Conservation (phyloP, 805 yeast genomes). For the Candida nonsorbophila region DNA sequence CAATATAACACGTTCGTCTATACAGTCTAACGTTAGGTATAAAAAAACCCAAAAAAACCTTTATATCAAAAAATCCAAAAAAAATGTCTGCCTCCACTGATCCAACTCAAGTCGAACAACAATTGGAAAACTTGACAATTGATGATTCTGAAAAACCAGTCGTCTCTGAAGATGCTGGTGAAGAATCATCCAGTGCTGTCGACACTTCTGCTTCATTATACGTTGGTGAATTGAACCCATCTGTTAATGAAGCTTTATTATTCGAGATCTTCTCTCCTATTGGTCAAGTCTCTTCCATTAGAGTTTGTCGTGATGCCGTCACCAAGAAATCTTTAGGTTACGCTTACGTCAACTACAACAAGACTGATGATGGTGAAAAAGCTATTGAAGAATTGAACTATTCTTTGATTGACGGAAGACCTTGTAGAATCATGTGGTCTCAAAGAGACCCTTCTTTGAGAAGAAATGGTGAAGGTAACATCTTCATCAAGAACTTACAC, state of each 20-base stretch:
- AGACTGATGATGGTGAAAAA: conserved; percentile 75
- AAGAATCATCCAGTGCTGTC: conserved; percentile 36
- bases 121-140: conserved; percentile 44
- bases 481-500: conserved; percentile 96
- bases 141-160: conserved; percentile 23
- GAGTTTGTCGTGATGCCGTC: conserved; percentile 98
- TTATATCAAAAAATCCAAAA: conserved; percentile 7
- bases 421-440: conserved; percentile 99
- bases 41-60: conserved; percentile 3
- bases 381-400: conserved; percentile 96
- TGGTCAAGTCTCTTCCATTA: conserved; percentile 93
- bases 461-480: conserved; percentile 93
- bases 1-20: conserved; percentile 1
- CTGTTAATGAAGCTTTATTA: conserved; percentile 89
- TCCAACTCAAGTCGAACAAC: conserved; percentile 41
- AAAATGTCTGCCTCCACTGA: conserved; percentile 21
- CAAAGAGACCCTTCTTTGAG: conserved; percentile 97
- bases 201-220: conserved; percentile 80
- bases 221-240: conserved; percentile 94
- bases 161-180: conserved; percentile 17
- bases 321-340: conserved; percentile 96
- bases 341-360: conserved; percentile 95
- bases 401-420: conserved; percentile 86
- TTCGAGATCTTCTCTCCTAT: conserved; percentile 92
- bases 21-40: too few relatives aligned